phyloP scores from a whole-genome alignment of 192 early-diverging fungal genomes.

The Jimgerdemannia lactiflua region DNA sequence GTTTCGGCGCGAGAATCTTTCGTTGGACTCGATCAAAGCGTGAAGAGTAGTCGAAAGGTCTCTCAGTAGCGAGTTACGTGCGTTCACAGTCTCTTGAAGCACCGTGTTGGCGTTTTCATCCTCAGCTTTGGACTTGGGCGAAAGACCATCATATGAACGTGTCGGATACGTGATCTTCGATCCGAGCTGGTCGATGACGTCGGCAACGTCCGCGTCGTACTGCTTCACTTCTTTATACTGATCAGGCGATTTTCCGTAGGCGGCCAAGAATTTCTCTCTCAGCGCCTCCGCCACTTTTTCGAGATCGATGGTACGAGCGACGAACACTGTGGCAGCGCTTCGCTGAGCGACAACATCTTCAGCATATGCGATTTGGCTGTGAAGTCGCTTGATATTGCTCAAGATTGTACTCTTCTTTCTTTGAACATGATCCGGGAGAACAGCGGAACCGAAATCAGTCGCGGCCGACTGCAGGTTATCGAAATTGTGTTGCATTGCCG shows the following conservation, averaged over 20 bases:
- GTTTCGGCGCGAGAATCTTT: constrained; percentile 24
- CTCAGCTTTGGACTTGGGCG: constrained; percentile 5
- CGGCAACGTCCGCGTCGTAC: neutral
- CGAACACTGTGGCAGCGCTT: constrained; percentile 13
- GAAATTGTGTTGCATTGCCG: neutral
- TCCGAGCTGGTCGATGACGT: constrained; percentile 3
- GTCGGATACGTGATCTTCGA: constrained; percentile 14
- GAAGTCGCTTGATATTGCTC: constrained; percentile 1
- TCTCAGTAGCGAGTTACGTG: constrained; percentile 9
- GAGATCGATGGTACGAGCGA: constrained; percentile 14
- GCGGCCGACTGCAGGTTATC: neutral
- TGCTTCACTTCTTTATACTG: neutral
- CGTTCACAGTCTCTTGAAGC: constrained; percentile 20
- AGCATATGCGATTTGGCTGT: constrained; percentile 18
- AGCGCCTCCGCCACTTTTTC: constrained; percentile 11
- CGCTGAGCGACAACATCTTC: constrained; percentile 20
- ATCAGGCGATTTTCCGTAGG: neutral
- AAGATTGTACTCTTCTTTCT: neutral
- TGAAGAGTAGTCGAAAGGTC: constrained; percentile 18
- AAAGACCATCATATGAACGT: constrained; percentile 6
- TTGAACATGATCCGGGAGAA: neutral
- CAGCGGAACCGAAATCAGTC: constrained; percentile 3
- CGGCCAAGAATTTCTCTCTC: constrained; percentile 8
- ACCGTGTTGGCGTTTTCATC: constrained; percentile 23
- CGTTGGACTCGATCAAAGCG: constrained; percentile 16